Evolutionary conservation across 129 eudicot species (phyloP).

Genomic region (Glebionis coronaria): DNA sequence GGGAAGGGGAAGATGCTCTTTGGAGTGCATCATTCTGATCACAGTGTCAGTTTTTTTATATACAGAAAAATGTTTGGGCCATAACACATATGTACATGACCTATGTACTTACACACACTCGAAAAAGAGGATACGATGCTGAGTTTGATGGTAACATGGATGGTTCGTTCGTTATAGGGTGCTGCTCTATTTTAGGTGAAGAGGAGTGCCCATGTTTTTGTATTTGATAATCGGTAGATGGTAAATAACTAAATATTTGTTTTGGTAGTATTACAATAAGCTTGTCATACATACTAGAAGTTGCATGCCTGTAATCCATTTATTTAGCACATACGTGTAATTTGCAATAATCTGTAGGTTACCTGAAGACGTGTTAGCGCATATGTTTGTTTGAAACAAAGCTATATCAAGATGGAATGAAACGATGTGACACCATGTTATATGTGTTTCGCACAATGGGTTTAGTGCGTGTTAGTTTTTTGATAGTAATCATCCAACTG

Average conservation of each 20-base stretch:
- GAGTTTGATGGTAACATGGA: slow-evolving; percentile 15
- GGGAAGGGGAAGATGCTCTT: slow-evolving; percentile 79
- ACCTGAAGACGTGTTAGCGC: too few species aligned
- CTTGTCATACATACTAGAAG: slow-evolving; percentile 18
- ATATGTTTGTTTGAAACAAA: too few species aligned
- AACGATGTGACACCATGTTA: too few species aligned
- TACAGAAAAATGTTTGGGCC: not conserved
- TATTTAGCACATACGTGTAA: not conserved
- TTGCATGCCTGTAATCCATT: not conserved
- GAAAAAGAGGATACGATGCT: not conserved
- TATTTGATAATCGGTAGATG: slow-evolving; percentile 14
- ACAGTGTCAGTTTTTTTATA: slow-evolving; percentile 7
- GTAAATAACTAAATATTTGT: slow-evolving; percentile 19
- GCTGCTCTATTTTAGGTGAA: slow-evolving; percentile 27
- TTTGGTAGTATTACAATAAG: slow-evolving; percentile 18
- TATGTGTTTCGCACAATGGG: too few species aligned
- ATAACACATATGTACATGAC: not conserved
- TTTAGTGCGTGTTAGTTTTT: too few species aligned
- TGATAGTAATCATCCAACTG: too few species aligned
- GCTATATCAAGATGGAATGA: too few species aligned
- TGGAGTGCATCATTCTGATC: slow-evolving; percentile 62
- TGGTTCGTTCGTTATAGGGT: slow-evolving; percentile 16
- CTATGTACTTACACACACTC: not conserved
- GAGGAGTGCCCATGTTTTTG: slow-evolving; percentile 15
- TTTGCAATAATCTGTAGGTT: too few species aligned